Percentiles rank a stretch among this genome's conserved stretches.
phyloP scores from a whole-genome alignment of 2,329 filamentous ascomycete species.

The Cryphonectria nitschkei region DNA sequence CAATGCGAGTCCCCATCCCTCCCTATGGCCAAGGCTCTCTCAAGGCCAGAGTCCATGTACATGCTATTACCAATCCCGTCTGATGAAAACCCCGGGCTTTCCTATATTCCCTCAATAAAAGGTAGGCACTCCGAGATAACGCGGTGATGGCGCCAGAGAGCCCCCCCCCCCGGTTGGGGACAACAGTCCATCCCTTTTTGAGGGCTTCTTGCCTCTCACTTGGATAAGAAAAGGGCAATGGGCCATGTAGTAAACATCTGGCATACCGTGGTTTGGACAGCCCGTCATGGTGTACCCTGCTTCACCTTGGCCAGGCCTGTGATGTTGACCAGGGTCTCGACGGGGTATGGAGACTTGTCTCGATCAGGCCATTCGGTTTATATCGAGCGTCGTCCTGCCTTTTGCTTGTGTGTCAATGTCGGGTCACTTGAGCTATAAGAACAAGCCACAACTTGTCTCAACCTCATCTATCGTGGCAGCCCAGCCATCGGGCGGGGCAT shows the following conservation, averaged over 20 bases:
- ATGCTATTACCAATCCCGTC: background rate
- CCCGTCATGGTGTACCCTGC: background rate
- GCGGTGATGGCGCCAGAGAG: background rate
- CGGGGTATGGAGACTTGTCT: background rate
- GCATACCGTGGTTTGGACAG: background rate
- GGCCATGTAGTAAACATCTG: background rate
- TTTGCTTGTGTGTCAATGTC: slow-evolving; percentile 2
- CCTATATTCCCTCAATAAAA: background rate
- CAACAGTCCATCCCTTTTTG: background rate
- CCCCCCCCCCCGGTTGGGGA: too few relatives aligned
- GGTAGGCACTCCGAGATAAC: background rate
- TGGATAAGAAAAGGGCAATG: background rate
- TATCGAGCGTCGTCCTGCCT: background rate
- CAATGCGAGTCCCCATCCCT: background rate
- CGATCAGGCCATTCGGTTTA: slow-evolving; percentile 6
- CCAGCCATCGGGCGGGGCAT: background rate
- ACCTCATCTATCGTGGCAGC: background rate
- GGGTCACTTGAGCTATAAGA: background rate
- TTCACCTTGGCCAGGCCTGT: background rate
- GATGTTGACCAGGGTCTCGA: slow-evolving; percentile 9
- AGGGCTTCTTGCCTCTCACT: background rate
- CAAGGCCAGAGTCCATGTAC: background rate
- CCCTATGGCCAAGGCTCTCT: slow-evolving; percentile 1
- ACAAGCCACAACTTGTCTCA: background rate
- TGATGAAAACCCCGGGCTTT: background rate